Evolutionary conservation across 1,284 basidiomycete species (phyloP), one percentile per base, ranked within the genome.

Genomic region (Anthracocystis panici-leucophaei): DNA sequence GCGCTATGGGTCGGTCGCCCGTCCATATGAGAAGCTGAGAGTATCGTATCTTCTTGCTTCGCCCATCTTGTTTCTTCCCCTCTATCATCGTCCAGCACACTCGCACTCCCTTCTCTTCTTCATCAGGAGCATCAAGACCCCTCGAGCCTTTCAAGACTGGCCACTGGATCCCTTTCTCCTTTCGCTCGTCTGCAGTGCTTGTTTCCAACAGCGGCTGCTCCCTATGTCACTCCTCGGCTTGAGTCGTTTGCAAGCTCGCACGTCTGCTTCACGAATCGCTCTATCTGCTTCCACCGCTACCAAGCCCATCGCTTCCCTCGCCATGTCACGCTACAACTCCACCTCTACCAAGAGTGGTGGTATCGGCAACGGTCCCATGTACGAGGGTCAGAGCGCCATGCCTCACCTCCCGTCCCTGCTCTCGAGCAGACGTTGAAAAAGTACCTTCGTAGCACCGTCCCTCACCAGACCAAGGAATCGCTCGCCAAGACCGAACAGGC

Each of bases 381-480:
- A 76, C 60, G 63, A 75, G 55, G 81, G 78, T n/a, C 83, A 85
- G 69, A 58, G 61, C 25, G 58, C 75, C 41, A 78, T 85, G 57
- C 82, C 83, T 41, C 75, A 81, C 23, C 77, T 85, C 83, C 83
- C 54, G 83, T 85, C 4, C 83, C 83, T 16, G 23, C 63, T 35
- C 77, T 85, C 55, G 79, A 84, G 57, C 76, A 82, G 65, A 85
- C 83, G 16, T 42, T 84, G 33, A 40, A 63, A 14, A 83, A 83
- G 69, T 85, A 84, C 65, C 66, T 82, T 23, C 65, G 77, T 40
- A 76, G 62, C 35, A 85, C 82, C 20, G 44, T 81, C 11, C 83
- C 83, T 3, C 76, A 80, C 40, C 80, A 81, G 57, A 66, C 62
- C 27, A 52, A 57, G 23, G 61, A 75, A 18, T 64, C 83, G 10